Evolutionary conservation across 129 eudicot genomes (phyloP), one percentile per base, ranked within the genome.

Genomic region (Flaveria sonorensis): DNA sequence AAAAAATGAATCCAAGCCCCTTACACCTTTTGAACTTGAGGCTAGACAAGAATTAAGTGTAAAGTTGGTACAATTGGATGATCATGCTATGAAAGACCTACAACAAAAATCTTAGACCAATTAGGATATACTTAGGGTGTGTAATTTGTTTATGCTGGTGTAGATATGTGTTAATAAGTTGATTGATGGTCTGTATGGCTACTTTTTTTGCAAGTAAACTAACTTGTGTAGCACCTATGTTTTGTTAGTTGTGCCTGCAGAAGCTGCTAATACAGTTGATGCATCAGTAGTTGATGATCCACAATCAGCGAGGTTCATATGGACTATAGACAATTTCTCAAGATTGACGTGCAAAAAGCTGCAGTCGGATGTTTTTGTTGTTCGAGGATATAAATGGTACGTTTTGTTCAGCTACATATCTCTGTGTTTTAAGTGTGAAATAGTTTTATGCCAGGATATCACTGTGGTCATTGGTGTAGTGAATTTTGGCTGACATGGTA

Each of bases 311-410:
- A 87, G 96, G 73, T 89, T 92, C 75, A 86, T 92, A 10, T 92
- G 97, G 97, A 89, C 83, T 42, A 85, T 92, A 24, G 91, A 83
- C 71, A 89, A 88, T 56, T 89, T 89, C 69, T 84, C 98, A 12
- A 82, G 89, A 83, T 53, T 88, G 85, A 83, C 81, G 48, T 61
- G 70, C 16, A 92, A 88, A 86, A 92, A 88, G 84, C 77, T 75
- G 24, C 89, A 87, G 73, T 92, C 98, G 12, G 93, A 86, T 13
- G 85, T 83, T 56, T 92, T 92, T 76, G 21, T 6, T 13, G 96
- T 90, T 23, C 96, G 98, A 68, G 96, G 98, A 73, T 88, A 77
- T 68, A 92, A 92, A 89, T 92, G 98, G 98, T 92, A 91, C 21
- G 12, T 28, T 1, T 65, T 59, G 56, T 73, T 46, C 10, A 7